Percentiles rank a stretch among this genome's conserved stretches.
phyloP scores from a whole-genome alignment of 192 early-diverging fungal genomes.

The Rhizophagus clarus region DNA sequence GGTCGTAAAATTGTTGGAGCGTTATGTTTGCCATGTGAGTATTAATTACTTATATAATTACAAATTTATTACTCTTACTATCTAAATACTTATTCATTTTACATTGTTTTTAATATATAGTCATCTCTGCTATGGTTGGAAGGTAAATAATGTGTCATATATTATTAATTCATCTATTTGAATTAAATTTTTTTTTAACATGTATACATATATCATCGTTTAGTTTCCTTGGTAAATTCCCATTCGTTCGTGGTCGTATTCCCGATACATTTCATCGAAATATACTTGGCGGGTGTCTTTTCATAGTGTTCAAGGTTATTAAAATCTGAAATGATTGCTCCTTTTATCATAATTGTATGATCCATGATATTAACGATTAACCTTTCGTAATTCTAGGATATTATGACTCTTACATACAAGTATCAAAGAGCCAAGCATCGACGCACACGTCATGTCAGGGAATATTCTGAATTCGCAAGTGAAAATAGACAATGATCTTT shows the following conservation, averaged over 20 bases:
- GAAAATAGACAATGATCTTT: background rate
- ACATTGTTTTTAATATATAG: constrained; percentile 2
- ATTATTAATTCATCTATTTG: background rate
- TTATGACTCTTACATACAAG: constrained; percentile 30
- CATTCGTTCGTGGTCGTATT: constrained; percentile 49
- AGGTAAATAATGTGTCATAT: constrained; percentile 35
- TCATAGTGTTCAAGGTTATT: constrained; percentile 57
- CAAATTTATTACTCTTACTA: background rate
- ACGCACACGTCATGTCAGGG: constrained; percentile 22
- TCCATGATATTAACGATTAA: background rate
- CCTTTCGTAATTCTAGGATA: constrained; percentile 11
- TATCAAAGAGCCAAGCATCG: constrained; percentile 31
- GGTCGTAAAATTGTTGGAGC: constrained; percentile 66
- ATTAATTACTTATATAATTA: background rate
- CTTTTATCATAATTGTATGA: background rate
- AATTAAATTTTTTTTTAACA: background rate
- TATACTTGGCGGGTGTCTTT: constrained; percentile 56
- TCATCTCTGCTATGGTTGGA: constrained; percentile 65
- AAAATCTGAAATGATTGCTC: too few relatives aligned
- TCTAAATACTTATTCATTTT: background rate
- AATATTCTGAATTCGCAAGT: constrained; percentile 22
- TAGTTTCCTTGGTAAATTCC: constrained; percentile 49
- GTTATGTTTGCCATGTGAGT: constrained; percentile 56
- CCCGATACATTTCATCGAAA: constrained; percentile 56
- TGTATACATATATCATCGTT: background rate